Evolutionary conservation across 1,284 basidiomycete genomes (phyloP).

Genomic region (Naganishia cerealis): DNA sequence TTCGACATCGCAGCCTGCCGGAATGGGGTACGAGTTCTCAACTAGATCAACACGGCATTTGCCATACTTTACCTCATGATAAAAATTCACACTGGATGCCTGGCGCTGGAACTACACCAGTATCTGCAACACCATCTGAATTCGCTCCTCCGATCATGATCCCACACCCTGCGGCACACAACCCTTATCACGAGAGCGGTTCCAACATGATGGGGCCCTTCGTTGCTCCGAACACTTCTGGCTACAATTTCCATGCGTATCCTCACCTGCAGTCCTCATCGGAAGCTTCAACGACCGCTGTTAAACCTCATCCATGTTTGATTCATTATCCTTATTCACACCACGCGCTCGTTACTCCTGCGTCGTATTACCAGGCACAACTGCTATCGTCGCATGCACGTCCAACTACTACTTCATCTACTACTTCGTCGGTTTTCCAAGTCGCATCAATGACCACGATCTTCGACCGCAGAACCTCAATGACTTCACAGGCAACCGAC

Average conservation of each 20-base stretch:
- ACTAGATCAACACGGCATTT: neutral
- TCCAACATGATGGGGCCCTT: neutral
- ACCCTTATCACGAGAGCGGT: neutral
- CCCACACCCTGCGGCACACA: neutral
- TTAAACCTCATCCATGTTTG: neutral
- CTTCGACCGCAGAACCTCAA: neutral
- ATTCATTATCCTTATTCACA: neutral
- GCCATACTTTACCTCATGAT: neutral
- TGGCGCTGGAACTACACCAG: neutral
- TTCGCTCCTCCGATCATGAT: neutral
- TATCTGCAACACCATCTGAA: neutral
- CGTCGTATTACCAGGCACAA: neutral
- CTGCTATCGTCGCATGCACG: neutral
- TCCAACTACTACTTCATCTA: slow-evolving; percentile 2
- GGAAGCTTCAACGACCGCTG: neutral
- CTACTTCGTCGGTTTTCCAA: neutral
- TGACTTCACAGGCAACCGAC: slow-evolving; percentile 5
- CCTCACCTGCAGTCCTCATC: neutral
- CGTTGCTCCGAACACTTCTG: neutral
- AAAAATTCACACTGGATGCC: neutral
- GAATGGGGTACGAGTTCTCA: neutral
- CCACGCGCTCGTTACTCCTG: neutral
- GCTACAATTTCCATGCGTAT: neutral
- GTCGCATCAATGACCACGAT: neutral
- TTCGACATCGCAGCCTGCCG: neutral